Evolutionary conservation across 2,329 filamentous ascomycete species (phyloP).

Genomic region (Sarocladium oryzae): DNA sequence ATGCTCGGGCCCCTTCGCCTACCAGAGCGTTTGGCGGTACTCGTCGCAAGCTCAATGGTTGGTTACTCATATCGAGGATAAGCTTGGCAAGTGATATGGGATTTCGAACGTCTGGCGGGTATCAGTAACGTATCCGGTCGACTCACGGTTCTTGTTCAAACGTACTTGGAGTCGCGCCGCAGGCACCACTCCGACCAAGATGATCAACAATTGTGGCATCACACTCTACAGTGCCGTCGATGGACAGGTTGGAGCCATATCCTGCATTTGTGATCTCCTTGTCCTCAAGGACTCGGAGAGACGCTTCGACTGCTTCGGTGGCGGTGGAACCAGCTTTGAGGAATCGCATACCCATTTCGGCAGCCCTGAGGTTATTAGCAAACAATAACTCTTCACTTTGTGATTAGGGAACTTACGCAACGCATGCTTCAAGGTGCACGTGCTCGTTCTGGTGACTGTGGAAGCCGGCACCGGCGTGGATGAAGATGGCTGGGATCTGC

Average conservation of each 20-base stretch:
- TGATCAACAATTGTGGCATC: slow-evolving; percentile 94
- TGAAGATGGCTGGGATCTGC: slow-evolving; percentile 69
- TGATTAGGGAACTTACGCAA: slow-evolving; percentile 57
- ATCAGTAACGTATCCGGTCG: too few species aligned
- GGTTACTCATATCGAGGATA: slow-evolving; percentile 70
- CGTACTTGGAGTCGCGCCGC: slow-evolving; percentile 84
- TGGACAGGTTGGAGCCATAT: slow-evolving; percentile 88
- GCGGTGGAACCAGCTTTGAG: slow-evolving; percentile 73
- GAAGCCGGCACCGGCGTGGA: slow-evolving; percentile 92
- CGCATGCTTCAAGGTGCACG: slow-evolving; percentile 78
- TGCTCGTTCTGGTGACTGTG: slow-evolving; percentile 83
- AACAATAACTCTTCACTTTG: too few species aligned
- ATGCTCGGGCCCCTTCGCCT: slow-evolving; percentile 77
- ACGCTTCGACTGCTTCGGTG: slow-evolving; percentile 82
- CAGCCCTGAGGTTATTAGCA: slow-evolving; percentile 53
- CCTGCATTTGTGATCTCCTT: slow-evolving; percentile 95
- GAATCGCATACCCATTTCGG: slow-evolving; percentile 74
- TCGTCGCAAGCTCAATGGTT: slow-evolving; percentile 73
- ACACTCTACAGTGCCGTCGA: slow-evolving; percentile 87
- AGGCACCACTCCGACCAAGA: slow-evolving; percentile 82
- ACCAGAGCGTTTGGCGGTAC: slow-evolving; percentile 92
- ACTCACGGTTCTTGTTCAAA: too few species aligned
- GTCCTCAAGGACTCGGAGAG: slow-evolving; percentile 83
- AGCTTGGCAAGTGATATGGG: slow-evolving; percentile 81
- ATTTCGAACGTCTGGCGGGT: slow-evolving; percentile 78